Evolutionary conservation across 805 yeast genomes (phyloP), one percentile per base, ranked within the genome.

Genomic region (Pichia nakasei): DNA sequence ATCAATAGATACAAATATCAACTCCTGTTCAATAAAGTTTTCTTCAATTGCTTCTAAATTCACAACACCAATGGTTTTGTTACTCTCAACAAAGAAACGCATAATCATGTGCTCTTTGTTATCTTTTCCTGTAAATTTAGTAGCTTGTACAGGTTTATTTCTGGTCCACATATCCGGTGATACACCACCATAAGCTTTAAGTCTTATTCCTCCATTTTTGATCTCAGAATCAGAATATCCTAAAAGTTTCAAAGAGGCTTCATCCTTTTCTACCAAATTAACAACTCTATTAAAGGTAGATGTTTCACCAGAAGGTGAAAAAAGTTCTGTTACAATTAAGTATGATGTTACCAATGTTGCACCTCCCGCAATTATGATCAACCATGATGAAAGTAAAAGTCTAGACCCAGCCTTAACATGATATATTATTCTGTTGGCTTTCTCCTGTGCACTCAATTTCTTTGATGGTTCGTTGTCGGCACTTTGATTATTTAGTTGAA

Each of bases 261-360:
- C 71, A 60, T 82, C 85, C 47, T 80, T 68, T 57, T 89, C 91
- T 33, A 87, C 75, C 53, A 85, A 65, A 12, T 76, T 73, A 27
- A 88, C 88, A 2, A 95, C 94, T 53, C 86, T 76, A 65, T 89
- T 88, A 68, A 89, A 89, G 2, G 94, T 78, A 51, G 82, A 84
- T 0, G 95, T 89, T 58, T 89, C 96, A 21, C 95, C 95, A 1
- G 94, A 82, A 9, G 97, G 96, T 39, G 89, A 74, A 51, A 86
- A 78, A 27, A 89, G 65, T 59, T 89, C 96, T 11, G 82, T 70
- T n/a, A 83, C 73, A 20, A 88, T 75, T 49, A 86, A 71, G 60
- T 85, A 89, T 9, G 85, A 69, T 19, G 88, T 76, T 46, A 80
- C 61, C 38, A 80, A 73, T 0, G 91, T 78, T 9, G 84, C 67